phyloP scores from a whole-genome alignment of 1,284 basidiomycete genomes.

The Mycena sp. region DNA sequence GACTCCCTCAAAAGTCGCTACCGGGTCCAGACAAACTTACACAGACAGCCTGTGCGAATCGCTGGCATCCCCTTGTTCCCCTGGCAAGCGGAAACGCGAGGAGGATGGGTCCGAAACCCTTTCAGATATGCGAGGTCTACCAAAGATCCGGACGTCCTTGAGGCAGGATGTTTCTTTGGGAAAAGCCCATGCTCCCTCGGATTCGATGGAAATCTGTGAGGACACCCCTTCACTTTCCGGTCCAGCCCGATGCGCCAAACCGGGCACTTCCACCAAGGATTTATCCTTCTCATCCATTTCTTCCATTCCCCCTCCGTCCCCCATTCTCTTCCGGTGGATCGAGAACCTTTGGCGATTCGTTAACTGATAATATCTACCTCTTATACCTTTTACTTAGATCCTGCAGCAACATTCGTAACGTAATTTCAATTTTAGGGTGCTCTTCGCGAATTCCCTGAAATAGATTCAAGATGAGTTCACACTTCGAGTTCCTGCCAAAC shows the following conservation, averaged over 20 bases:
- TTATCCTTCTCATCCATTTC: too few species aligned
- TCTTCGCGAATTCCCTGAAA: background rate
- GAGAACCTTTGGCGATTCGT: conserved; percentile 25
- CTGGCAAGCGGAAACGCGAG: conserved; percentile 17
- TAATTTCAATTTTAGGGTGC: too few species aligned
- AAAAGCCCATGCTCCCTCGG: background rate
- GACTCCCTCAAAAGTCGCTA: background rate
- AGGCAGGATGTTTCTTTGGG: background rate
- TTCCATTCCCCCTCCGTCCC: background rate
- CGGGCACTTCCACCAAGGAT: too few species aligned
- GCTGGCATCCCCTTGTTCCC: background rate
- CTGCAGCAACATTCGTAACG: background rate
- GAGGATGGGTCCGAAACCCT: background rate
- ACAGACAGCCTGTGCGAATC: background rate
- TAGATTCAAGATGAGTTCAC: conserved; percentile 4
- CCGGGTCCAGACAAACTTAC: background rate
- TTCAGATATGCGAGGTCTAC: background rate
- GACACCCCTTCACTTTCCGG: too few species aligned
- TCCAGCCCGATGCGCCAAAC: too few species aligned
- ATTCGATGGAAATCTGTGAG: too few species aligned
- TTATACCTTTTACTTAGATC: too few species aligned
- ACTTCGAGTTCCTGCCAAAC: conserved; percentile 24
- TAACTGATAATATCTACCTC: conserved; percentile 55
- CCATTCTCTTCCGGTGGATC: background rate
- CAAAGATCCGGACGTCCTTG: conserved; percentile 22